Evolutionary conservation across 768 basidiomycete genomes (phyloP), one percentile per base, ranked within the genome.

Genomic region (Mycena chlorophos): DNA sequence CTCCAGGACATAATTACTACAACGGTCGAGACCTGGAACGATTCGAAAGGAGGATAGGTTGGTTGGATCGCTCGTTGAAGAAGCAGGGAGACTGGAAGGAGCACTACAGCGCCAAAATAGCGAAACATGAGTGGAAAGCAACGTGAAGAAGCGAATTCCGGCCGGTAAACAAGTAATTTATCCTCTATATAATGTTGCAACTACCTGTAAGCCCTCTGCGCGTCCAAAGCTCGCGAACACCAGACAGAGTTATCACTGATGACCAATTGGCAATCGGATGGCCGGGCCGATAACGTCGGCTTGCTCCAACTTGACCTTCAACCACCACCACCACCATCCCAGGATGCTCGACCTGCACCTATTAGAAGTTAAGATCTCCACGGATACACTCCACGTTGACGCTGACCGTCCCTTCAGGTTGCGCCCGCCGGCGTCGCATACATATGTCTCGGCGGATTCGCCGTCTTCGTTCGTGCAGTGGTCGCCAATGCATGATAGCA

Each of bases 1-100:
- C n/a, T n/a, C n/a, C n/a, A n/a, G n/a, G 85, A 2, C 83, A 87
- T 65, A 84, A 84, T 58, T 87, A 86, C 65, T 85, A 85, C 66
- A 81, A 78, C 54, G 74, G 74, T 16, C 71, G 82, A 29, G 80
- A 85, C 62, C 69, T 82, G 64, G 83, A 86, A 62, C 71, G 70
- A 49, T 65, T 78, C 10, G 30, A 68, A 14, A 71, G 73, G 14
- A 71, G 80, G 49, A 70, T 80, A 52, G 53, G 63, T 14, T 82
- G 77, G 79, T 64, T 83, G 12, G 66, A 71, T 20, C 67, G 73
- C 54, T 65, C 76, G 22, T 66, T 73, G 51, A 66, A 69, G 23
- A 52, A 55, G 6, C 57, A 70, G 19, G 70, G 62, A 3, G 69
- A 73, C 25, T 82, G 82, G 81, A 76, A 78, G 66, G 72, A 76